Base-by-base conservation (phyloP, 2,329 filamentous ascomycete genomes). In the Metarhizium robertsii region DNA sequence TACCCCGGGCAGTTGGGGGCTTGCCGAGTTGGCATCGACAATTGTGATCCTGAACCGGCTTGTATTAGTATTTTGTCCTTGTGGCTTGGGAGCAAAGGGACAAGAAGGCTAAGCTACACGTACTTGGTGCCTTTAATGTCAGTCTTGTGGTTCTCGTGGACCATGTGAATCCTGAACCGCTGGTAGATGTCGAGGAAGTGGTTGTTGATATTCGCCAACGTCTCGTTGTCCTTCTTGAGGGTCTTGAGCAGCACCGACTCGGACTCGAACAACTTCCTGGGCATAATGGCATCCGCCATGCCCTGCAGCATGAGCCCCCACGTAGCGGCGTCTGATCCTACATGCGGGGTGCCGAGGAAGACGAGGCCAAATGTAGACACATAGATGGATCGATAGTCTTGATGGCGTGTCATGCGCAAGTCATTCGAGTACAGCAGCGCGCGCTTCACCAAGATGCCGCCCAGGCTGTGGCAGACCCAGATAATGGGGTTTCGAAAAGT, bases 291-390 rank as follows among this genome's bases (percentile, higher is more conserved):
- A 53, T 80, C 78, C 52, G 83, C 82, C 74, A 90, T 86, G 59
- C 78, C 79, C 68, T 90, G 85, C 38, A 90, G 71, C 54, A 87
- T 72, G 11, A 79, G 71, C 0, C 82, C 86, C 85, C 86, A 89
- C 62, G 80, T 78, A 1, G 86, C 87, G 2, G 85, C 71, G 59
- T 85, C 84, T 2, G 86, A 83, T 8, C 87, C 87, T 18, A 78
- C 81, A 66, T 91, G 88, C 6, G 88, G 88, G 14, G 88, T 92
- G 14, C 87, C 88, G 32, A 92, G 76, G 66, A 92, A 92, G 38
- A 91, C 76, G 56, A 91, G 81, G 29, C 84, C 88, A 64, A 85
- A 91, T 0, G 88, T 91, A 1, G 86, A 90, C 10, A 90, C 79
- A 61, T 80, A 90, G 53, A 90, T 81, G 11, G 85, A 85, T 20